These are phyloP conservation scores for Tulasnella sp. DNA, from an alignment of 768 basidiomycete genomes.

Conservation along the genomic window DNA sequence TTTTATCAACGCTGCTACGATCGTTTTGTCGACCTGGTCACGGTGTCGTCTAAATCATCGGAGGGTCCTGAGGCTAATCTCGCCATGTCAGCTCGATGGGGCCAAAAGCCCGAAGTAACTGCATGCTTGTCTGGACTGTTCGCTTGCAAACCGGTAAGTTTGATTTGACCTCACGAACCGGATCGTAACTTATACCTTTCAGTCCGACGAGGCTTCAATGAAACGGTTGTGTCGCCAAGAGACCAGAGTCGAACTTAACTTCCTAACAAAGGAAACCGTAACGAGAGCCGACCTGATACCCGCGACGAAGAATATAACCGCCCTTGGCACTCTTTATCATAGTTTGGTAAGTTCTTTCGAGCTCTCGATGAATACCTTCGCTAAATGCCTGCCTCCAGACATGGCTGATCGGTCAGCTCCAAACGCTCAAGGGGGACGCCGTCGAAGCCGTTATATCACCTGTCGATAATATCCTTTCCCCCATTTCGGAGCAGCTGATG, in stretches of 20 bases:
- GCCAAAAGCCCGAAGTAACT: conserved; percentile 79
- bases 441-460: conserved; percentile 48
- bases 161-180: neutral
- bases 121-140: conserved; percentile 71
- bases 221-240: conserved; percentile 70
- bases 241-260: conserved; percentile 71
- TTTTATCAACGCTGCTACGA: conserved; percentile 95
- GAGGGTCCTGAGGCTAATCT: conserved; percentile 15
- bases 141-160: conserved; percentile 53
- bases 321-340: conserved; percentile 77
- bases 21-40: conserved; percentile 75
- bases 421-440: conserved; percentile 62
- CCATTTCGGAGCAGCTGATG: conserved; percentile 49
- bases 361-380: neutral
- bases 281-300: conserved; percentile 67
- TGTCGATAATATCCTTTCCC: conserved; percentile 46
- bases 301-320: conserved; percentile 70
- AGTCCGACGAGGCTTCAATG: conserved; percentile 52
- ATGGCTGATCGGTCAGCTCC: conserved; percentile 82
- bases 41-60: conserved; percentile 43
- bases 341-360: conserved; percentile 68
- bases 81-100: conserved; percentile 65
- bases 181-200: conserved; percentile 20
- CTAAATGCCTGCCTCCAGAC: conserved; percentile 51
- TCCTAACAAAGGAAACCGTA: conserved; percentile 61